Percentiles rank a stretch among this genome's conserved stretches.
These are phyloP conservation scores for Onygena corvina DNA, from an alignment of 2,329 filamentous ascomycete genomes.

Conservation along the genomic window DNA sequence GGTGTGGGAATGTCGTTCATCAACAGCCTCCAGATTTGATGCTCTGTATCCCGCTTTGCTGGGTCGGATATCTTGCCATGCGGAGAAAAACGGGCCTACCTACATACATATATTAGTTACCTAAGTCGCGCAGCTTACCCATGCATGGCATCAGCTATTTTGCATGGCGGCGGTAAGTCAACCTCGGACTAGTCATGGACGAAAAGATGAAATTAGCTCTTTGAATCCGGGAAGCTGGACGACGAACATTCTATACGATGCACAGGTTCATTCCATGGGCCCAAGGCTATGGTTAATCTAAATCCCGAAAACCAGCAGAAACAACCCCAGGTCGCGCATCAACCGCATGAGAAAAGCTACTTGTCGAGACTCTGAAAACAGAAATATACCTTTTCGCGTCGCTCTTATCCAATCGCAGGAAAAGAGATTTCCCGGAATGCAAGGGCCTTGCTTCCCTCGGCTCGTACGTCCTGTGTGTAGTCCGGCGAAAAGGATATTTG, in stretches of 20 bases:
- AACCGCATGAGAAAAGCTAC: neutral
- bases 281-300: constrained; percentile 5
- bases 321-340: constrained; percentile 4
- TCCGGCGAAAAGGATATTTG: too few species aligned
- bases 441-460: too few species aligned
- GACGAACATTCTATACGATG: neutral
- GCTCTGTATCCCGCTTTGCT: constrained; percentile 1
- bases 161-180: too few species aligned
- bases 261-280: constrained; percentile 2
- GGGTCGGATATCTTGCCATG: neutral
- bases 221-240: neutral
- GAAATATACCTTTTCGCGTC: too few species aligned
- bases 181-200: neutral
- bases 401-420: too few species aligned
- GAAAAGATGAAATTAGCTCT: neutral
- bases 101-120: too few species aligned
- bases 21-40: neutral
- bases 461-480: too few species aligned
- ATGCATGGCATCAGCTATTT: neutral
- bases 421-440: too few species aligned
- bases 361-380: too few species aligned
- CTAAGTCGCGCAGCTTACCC: neutral
- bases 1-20: neutral
- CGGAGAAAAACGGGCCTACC: neutral
- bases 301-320: constrained; percentile 1